phyloP scores from a whole-genome alignment of 495 filamentous ascomycete genomes.

The Staphylotrichum tortipilum region DNA sequence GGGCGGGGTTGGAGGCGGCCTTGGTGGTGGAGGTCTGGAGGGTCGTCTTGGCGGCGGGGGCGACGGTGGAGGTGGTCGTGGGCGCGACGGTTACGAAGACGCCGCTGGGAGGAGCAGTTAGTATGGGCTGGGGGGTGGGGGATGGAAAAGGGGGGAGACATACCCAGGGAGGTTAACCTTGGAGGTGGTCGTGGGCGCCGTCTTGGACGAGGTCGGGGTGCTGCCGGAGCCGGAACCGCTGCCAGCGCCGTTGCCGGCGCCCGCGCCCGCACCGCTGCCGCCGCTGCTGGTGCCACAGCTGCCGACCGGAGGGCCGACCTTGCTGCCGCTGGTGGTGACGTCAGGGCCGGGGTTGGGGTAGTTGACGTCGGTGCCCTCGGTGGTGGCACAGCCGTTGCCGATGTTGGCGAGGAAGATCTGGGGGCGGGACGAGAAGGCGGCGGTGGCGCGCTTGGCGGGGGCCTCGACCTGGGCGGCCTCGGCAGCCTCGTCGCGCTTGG shows the following conservation, averaged over 20 bases:
- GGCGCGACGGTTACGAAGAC: constrained; percentile 22
- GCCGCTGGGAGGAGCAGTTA: constrained; percentile 11
- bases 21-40: constrained; percentile 8
- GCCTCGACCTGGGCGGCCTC: not conserved
- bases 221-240: not conserved
- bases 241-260: constrained; percentile 7
- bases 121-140: not conserved
- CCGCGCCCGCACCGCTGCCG: constrained; percentile 3
- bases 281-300: constrained; percentile 18
- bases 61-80: constrained; percentile 8
- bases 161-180: constrained; percentile 10
- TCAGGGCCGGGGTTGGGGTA: constrained; percentile 69
- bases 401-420: constrained; percentile 54
- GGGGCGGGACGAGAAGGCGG: constrained; percentile 46
- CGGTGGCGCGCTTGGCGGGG: constrained; percentile 19
- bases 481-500: constrained; percentile 25
- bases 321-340: constrained; percentile 34
- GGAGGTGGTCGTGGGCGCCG: constrained; percentile 10
- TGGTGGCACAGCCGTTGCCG: constrained; percentile 43
- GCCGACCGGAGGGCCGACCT: constrained; percentile 16
- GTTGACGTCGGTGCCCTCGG: constrained; percentile 45
- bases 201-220: constrained; percentile 4
- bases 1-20: constrained; percentile 18
- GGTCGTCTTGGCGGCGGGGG: constrained; percentile 16
- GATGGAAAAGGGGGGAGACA: not conserved